Base-by-base conservation (phyloP, 1,284 basidiomycete genomes). In the Gymnopus androsaceus region DNA sequence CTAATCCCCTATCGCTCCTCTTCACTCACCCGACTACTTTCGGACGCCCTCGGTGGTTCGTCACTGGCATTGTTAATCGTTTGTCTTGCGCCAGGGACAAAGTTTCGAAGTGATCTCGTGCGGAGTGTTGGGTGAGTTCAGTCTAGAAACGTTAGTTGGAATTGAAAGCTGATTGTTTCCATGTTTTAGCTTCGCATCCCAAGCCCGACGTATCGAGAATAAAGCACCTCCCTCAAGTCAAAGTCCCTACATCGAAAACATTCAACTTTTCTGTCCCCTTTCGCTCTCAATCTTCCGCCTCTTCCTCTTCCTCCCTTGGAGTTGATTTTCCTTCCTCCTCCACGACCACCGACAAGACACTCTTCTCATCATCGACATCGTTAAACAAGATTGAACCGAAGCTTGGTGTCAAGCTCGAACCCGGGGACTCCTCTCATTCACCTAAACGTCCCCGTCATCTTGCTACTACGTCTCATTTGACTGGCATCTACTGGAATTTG, bases 1-100 rank as follows among this genome's bases (percentile, higher is more conserved):
- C 25, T 89, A n/a, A 88, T 92, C 59, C 92, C 92, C 0, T 94
- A 94, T 66, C 82, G 92, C 46, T 90, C 93, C 66, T 89, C 89
- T 1, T 92, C 92, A 65, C 75, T 93, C 28, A 93, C 91, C 0
- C 76, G 91, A 27, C 84, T 94, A 49, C 77, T 94, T 1, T 89
- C 92, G 85, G 89, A 92, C 59, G 90, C 91, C 0, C 80, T 94
- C 0, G 90, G 91, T 21, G 92, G 92, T 5, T 77, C 78, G 1
- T 88, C 89, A 0, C 77, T 89, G 7, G 88, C 88, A 1, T 71
- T 94, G 28, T 72, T 94, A 42, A 90, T 94, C 30, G 92, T 91
- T 69, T 93, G 92, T 64, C 72, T 94, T 7, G 89, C 92, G 2
- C 91, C 92, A 11, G 89, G 89, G 0, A 73, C 74, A 21, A 90